Evolutionary conservation across 768 basidiomycete genomes (phyloP).

Genomic region (Suillus occidentalis): DNA sequence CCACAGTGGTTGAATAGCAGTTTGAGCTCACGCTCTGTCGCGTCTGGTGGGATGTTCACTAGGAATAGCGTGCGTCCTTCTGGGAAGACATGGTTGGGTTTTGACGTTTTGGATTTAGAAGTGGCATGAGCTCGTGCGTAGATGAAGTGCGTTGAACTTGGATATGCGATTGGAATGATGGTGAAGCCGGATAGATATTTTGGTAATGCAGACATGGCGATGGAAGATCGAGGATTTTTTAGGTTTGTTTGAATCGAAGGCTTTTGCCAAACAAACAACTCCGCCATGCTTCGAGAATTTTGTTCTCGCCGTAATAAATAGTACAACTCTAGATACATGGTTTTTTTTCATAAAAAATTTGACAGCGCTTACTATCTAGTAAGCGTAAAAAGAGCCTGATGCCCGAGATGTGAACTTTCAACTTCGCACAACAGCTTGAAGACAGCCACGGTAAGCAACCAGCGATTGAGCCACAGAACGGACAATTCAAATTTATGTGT

Average conservation of each 20-base stretch:
- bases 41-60: conserved; percentile 87
- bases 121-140: conserved; percentile 70
- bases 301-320: neutral
- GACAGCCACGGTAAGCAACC: too few species aligned
- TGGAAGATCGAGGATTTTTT: neutral
- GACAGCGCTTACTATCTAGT: neutral
- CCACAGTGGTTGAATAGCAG: conserved; percentile 78
- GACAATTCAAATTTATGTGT: neutral
- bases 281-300: too few species aligned
- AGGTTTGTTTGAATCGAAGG: conserved; percentile 13
- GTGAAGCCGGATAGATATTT: conserved; percentile 33
- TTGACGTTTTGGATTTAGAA: conserved; percentile 39
- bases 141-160: conserved; percentile 60
- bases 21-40: conserved; percentile 77
- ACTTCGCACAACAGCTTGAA: neutral
- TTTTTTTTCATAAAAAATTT: neutral
- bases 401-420: neutral
- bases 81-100: conserved; percentile 29
- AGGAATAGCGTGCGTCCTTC: conserved; percentile 80
- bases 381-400: neutral
- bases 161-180: conserved; percentile 41
- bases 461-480: neutral
- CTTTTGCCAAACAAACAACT: conserved; percentile 12
- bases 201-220: conserved; percentile 14
- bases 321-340: neutral